A percentile compares a stretch with the other conserved stretches of the same genome.
Evolutionary conservation across 2,329 filamentous ascomycete genomes (phyloP).

Genomic region (Metarhizium rileyi): DNA sequence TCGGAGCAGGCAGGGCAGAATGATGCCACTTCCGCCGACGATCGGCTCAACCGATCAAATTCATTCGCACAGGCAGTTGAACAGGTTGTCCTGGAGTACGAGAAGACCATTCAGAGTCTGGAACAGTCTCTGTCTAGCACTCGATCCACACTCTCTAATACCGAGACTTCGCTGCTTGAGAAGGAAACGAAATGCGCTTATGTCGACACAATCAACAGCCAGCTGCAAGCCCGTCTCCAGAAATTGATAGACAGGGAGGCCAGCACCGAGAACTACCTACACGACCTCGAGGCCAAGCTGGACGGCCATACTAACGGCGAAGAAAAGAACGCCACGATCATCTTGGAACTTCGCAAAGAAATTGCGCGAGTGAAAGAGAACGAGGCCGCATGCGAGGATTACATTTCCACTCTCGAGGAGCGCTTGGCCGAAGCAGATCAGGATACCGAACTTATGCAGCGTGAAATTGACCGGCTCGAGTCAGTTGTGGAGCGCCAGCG

Average conservation of each 20-base stretch:
- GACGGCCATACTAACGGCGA: constrained; percentile 86
- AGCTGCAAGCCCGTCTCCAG: constrained; percentile 81
- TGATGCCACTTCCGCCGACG: constrained; percentile 58
- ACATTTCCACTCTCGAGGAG: constrained; percentile 94
- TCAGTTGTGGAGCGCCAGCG: constrained; percentile 92
- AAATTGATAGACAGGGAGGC: constrained; percentile 87
- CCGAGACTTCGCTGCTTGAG: constrained; percentile 80
- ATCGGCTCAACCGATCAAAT: constrained; percentile 86
- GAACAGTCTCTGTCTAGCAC: constrained; percentile 89
- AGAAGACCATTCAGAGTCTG: constrained; percentile 92
- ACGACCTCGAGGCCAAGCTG: constrained; percentile 82
- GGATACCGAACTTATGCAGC: constrained; percentile 92
- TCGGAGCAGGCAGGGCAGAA: constrained; percentile 44
- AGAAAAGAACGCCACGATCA: constrained; percentile 80
- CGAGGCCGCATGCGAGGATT: constrained; percentile 84
- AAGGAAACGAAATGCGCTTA: constrained; percentile 92
- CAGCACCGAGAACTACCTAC: constrained; percentile 86
- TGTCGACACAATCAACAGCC: constrained; percentile 81
- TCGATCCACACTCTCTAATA: constrained; percentile 68
- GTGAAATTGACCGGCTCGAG: constrained; percentile 87
- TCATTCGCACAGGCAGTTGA: constrained; percentile 95
- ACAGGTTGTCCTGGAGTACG: constrained; percentile 92
- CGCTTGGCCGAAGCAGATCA: constrained; percentile 92
- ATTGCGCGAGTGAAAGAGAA: constrained; percentile 80
- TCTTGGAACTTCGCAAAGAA: constrained; percentile 84